Conservation (phyloP, 192 early-diverging fungal genomes). For the Backusella liffmaniae region DNA sequence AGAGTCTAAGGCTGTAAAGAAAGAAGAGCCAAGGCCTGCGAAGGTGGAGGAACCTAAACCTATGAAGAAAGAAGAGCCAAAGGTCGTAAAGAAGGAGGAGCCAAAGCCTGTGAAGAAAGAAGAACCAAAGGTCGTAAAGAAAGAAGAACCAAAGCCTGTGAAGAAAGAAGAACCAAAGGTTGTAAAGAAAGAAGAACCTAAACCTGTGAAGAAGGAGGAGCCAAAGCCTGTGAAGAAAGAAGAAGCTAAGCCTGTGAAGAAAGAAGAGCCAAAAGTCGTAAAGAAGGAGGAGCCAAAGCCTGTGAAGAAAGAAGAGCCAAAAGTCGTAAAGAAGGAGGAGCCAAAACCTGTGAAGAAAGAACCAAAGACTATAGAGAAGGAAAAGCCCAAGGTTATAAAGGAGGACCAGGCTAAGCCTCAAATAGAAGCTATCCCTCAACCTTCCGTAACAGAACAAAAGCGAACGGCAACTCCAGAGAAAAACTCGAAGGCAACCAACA, state of each 20-base stretch:
- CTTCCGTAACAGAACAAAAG: too few species aligned
- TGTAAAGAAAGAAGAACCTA: not conserved
- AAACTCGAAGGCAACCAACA: not conserved
- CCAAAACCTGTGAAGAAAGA: too few species aligned
- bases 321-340: too few species aligned
- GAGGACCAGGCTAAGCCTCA: not conserved
- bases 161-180: not conserved
- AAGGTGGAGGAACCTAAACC: not conserved
- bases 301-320: too few species aligned
- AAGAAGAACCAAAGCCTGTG: not conserved
- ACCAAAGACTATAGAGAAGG: too few species aligned
- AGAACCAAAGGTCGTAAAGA: not conserved
- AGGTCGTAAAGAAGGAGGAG: not conserved
- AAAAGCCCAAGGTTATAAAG: not conserved
- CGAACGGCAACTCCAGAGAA: not conserved
- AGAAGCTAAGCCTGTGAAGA: too few species aligned
- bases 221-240: not conserved
- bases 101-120: not conserved
- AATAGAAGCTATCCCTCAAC: not conserved
- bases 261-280: too few species aligned
- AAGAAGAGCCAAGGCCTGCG: not conserved
- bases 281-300: too few species aligned
- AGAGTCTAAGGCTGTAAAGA: not conserved
- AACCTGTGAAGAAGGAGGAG: conserved; percentile 13
- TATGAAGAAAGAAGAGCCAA: not conserved